Evolutionary conservation across 495 filamentous ascomycete species (phyloP).

Genomic region (Monascus purpureus): DNA sequence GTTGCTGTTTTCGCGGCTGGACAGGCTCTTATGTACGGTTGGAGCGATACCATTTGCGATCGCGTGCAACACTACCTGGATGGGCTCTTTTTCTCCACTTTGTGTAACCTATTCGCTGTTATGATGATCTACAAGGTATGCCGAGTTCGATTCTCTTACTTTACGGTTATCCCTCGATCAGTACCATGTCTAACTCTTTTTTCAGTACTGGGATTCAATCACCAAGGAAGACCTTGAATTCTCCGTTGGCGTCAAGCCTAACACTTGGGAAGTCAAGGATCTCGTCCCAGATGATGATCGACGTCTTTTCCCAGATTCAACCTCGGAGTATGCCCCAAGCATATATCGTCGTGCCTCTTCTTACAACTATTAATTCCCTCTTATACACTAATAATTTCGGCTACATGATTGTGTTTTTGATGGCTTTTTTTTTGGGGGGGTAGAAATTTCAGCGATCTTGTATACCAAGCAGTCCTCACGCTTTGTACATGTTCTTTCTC

Average conservation of each 20-base stretch:
- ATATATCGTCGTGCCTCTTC: slow-evolving; percentile 35
- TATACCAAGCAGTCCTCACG: no score
- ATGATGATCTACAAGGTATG: slow-evolving; percentile 99
- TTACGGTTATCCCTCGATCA: not conserved
- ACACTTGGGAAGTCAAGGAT: slow-evolving; percentile 99
- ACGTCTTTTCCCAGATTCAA: slow-evolving; percentile 57
- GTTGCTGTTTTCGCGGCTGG: slow-evolving; percentile 84
- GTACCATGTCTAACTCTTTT: slow-evolving; percentile 2
- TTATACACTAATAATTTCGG: no score
- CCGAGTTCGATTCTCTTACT: not conserved
- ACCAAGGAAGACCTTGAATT: slow-evolving; percentile 98
- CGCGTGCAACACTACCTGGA: slow-evolving; percentile 86
- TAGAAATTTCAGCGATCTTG: no score
- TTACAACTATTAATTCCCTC: no score
- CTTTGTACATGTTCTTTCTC: no score
- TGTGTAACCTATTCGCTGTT: slow-evolving; percentile 84
- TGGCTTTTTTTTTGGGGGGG: no score
- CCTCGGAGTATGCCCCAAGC: slow-evolving; percentile 46
- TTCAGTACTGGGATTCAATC: slow-evolving; percentile 96
- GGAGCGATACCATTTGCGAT: slow-evolving; percentile 75
- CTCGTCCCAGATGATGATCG: slow-evolving; percentile 78
- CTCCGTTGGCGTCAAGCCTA: slow-evolving; percentile 83
- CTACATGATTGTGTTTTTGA: no score
- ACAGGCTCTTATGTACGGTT: slow-evolving; percentile 84
- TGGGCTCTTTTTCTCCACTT: slow-evolving; percentile 86